Evolutionary conservation across 192 early-diverging fungal species (phyloP).

Genomic region (Kickxella alabastrina): DNA sequence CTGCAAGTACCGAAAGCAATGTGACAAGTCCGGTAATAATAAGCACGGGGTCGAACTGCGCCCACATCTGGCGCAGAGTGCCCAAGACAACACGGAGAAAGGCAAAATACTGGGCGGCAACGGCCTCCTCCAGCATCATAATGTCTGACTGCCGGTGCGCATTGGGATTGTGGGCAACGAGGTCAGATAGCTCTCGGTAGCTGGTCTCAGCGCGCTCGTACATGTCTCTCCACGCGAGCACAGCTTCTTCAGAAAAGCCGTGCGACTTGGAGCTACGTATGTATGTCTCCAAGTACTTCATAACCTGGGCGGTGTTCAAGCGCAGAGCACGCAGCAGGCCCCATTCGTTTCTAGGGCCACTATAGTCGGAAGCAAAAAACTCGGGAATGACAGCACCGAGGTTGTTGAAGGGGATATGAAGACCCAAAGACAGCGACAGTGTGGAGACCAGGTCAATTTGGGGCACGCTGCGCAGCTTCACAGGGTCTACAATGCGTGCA

Average conservation of each 20-base stretch:
- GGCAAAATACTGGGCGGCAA: constrained; percentile 34
- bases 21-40: constrained; percentile 71
- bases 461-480: constrained; percentile 60
- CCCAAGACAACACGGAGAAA: constrained; percentile 65
- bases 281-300: constrained; percentile 44
- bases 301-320: constrained; percentile 62
- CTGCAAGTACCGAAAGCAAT: constrained; percentile 19
- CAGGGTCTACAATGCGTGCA: constrained; percentile 7
- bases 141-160: constrained; percentile 4
- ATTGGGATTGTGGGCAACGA: background rate
- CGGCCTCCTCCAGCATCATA: constrained; percentile 25
- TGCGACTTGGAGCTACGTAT: constrained; percentile 27
- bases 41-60: constrained; percentile 79
- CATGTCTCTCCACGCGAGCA: constrained; percentile 31
- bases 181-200: constrained; percentile 19
- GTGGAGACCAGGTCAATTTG: constrained; percentile 95
- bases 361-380: constrained; percentile 55
- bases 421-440: constrained; percentile 68
- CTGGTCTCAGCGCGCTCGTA: constrained; percentile 28
- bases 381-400: constrained; percentile 87
- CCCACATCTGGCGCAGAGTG: constrained; percentile 81
- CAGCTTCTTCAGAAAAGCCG: constrained; percentile 35
- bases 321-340: constrained; percentile 55
- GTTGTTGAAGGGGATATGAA: constrained; percentile 93
- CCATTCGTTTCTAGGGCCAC: constrained; percentile 14